Evolutionary conservation across 2,329 filamentous ascomycete genomes (phyloP), one percentile per base, ranked within the genome.

Genomic region (Periconia sp.): DNA sequence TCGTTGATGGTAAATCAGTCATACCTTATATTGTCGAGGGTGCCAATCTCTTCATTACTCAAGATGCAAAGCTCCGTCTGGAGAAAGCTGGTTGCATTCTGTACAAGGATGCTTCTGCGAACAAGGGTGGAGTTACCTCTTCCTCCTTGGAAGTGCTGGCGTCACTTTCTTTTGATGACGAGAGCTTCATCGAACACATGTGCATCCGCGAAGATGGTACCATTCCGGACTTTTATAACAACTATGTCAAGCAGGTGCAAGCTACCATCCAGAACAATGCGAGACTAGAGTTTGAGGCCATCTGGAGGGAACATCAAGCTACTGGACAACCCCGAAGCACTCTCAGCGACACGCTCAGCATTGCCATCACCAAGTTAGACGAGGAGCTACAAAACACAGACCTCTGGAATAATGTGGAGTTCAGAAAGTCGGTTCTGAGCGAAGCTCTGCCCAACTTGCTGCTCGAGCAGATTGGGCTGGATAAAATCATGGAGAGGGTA

Each of bases 21-120:
- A 89, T 99, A 56, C 92, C 93, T 1, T 99, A 95, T 78, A 94
- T 99, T 50, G 93, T 99, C 43, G 94, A 99, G 77, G 94, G 94
- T 49, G 94, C 94, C 75, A 99, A 97, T 74, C 82, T 99, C 50
- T 99, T 99, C 84, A 95, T 99, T 77, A 97, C 94, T 0, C 94
- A 99, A 76, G 94, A 99, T 68, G 93, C 93, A 65, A 97, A 97
- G 80, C 83, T 97, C 51, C 90, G 92, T 20, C 85, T 99, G 14
- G 94, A 99, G 78, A 88, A 91, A 65, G 92, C 93, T n/a, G 94
- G 94, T 55, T 95, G 91, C 70, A 86, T 97, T 65, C 77, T 99
- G 41, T 97, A 92, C 87, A 99, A 99, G 80, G 94, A 99, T 74
- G 94, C 94, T 6, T 96, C 91, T 37, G 92, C 93, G 52, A 99